Percentiles rank a stretch among this genome's conserved stretches.
phyloP scores from a whole-genome alignment of 1,139 yeast species.

The Blastobotrys apis region DNA sequence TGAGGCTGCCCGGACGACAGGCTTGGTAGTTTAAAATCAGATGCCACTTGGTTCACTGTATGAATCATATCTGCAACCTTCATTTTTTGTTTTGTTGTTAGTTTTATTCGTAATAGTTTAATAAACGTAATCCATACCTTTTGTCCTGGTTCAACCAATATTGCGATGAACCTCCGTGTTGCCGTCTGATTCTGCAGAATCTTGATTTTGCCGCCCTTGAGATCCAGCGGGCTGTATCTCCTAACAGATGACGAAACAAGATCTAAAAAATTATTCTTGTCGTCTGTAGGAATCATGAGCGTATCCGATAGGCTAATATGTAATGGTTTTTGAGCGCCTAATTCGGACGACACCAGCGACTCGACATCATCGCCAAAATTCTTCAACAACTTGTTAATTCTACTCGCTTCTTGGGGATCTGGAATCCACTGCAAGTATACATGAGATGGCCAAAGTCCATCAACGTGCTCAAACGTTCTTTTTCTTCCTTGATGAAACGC shows the following conservation, averaged over 20 bases:
- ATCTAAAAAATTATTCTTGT: slow-evolving; percentile 20
- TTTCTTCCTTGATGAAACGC: slow-evolving; percentile 29
- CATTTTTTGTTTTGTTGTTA: not conserved
- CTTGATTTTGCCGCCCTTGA: not conserved
- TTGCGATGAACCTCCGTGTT: slow-evolving; percentile 17
- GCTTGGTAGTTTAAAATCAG: slow-evolving; percentile 15
- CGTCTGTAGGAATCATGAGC: slow-evolving; percentile 27
- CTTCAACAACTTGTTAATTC: not conserved
- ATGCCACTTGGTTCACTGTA: slow-evolving; percentile 15
- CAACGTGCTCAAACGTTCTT: slow-evolving; percentile 28
- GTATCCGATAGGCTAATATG: slow-evolving; percentile 36
- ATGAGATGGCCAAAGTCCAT: slow-evolving; percentile 36
- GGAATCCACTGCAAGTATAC: slow-evolving; percentile 34
- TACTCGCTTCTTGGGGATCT: not conserved
- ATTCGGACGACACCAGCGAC: slow-evolving; percentile 27
- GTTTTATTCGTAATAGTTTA: too few relatives aligned
- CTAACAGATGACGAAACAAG: not conserved
- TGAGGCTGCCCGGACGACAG: slow-evolving; percentile 21
- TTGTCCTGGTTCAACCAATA: slow-evolving; percentile 6
- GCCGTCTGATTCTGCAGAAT: slow-evolving; percentile 14
- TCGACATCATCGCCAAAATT: slow-evolving; percentile 14
- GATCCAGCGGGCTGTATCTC: too few relatives aligned
- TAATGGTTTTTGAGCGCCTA: slow-evolving; percentile 31
- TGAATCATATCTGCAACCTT: slow-evolving; percentile 5
- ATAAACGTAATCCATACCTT: too few relatives aligned